Base-by-base conservation (phyloP, 1,284 basidiomycete species). In the Ustilago crameri region DNA sequence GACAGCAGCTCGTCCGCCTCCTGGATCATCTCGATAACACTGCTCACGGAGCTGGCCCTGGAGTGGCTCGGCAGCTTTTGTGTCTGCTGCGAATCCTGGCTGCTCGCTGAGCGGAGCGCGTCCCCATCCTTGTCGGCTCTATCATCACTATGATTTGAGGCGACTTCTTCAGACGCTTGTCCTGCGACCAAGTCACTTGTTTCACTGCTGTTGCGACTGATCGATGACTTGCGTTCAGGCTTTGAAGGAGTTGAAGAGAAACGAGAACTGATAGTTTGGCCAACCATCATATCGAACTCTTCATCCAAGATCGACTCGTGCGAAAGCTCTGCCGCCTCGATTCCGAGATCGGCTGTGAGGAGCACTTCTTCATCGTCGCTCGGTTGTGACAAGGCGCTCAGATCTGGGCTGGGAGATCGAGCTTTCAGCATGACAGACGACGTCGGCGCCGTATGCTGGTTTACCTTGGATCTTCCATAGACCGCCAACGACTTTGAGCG, bases 301-400 rank as follows among this genome's bases (percentile, higher is more conserved):
- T 69, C 60, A 7, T 69, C 66, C 46, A 69, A 7, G 24, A 55
- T 20, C 22, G 51, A 30, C 30, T 12, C 40, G 42, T 55, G 37
- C 9, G 61, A 55, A 8, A 48, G 30, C 3, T 53, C 53, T 15
- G 37, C 43, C 2, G 54, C 1, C 8, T 57, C 52, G 40, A 50
- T 4, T 7, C 54, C 61, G 15, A 64, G 20, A 15, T 70, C 50
- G 2, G 52, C 60, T 14, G 56, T 70, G 20, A 70, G 49, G 14
- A 70, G 46, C n/a, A 64, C 38, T 15, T 70, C 67, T 26, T 69
- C 66, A 12, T 70, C 67, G 9, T 70, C 61, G 42, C 61, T 70
- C 26, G 34, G 41, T n/a, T 40, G 45, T 26, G 59, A 54, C 51
- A 59, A 34, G 24, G 53, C 32, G 47, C 52, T 60, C 14, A 70